A percentile compares a stretch with the other conserved stretches of the same genome.
These are phyloP conservation scores for Acephala macrosclerotiorum DNA, from an alignment of 2,329 filamentous ascomycete genomes.

Conservation along the genomic window DNA sequence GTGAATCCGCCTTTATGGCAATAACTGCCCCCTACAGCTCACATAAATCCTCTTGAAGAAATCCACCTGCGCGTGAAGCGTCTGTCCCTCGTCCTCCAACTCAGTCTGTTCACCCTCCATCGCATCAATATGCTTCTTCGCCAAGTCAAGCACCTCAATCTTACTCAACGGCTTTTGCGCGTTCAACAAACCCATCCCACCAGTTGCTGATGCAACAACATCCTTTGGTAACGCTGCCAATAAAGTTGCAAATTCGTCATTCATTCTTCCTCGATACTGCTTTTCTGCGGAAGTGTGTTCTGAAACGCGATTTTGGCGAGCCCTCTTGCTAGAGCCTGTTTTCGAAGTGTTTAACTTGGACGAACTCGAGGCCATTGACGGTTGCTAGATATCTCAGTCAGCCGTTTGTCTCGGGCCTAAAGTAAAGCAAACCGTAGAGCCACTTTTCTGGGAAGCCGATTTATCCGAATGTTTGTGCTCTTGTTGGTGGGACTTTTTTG, in stretches of 20 bases:
- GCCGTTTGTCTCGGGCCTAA: background rate
- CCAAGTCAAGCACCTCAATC: background rate
- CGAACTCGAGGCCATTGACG: background rate
- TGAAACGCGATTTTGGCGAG: background rate
- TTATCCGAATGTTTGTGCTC: background rate
- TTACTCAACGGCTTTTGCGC: background rate
- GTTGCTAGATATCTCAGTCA: background rate
- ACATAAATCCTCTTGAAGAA: background rate
- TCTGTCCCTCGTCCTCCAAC: background rate
- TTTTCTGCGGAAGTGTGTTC: background rate
- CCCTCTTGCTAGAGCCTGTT: background rate
- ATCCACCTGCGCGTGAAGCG: background rate
- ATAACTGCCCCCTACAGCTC: background rate
- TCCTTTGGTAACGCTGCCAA: background rate
- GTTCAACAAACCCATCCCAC: background rate
- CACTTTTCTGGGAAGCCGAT: background rate
- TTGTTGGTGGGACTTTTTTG: background rate
- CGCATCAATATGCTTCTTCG: background rate
- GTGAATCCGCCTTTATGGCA: background rate
- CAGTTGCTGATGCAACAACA: background rate
- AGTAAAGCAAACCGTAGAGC: background rate
- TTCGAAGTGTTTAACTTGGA: background rate
- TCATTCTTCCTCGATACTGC: constrained; percentile 5
- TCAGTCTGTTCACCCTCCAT: background rate
- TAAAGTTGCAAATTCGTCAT: background rate